Evolutionary conservation across 805 yeast species (phyloP).

Genomic region (Jamesozyma lodderae): DNA sequence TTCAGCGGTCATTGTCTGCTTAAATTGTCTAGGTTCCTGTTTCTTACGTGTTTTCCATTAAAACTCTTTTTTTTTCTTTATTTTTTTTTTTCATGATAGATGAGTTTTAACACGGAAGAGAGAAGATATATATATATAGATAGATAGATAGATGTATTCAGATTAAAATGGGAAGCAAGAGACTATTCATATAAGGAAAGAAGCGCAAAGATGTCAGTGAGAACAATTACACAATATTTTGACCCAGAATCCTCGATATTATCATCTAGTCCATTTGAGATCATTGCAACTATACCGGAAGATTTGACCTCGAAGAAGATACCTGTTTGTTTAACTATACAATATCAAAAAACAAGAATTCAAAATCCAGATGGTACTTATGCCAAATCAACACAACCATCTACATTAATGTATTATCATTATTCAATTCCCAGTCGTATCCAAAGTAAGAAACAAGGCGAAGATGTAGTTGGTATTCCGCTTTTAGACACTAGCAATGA

Average conservation of each 20-base stretch:
- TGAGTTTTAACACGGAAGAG: no score
- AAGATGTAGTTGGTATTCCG: slow-evolving; percentile 19
- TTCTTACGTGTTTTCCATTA: neutral
- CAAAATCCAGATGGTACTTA: neutral
- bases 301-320: slow-evolving; percentile 11
- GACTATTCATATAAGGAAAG: neutral
- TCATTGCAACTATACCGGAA: slow-evolving; percentile 17
- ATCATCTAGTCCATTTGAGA: slow-evolving; percentile 9
- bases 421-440: slow-evolving; percentile 20
- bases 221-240: slow-evolving; percentile 11
- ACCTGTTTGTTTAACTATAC: slow-evolving; percentile 17
- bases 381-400: slow-evolving; percentile 1
- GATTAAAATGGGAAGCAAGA: neutral
- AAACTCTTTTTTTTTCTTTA: neutral
- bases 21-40: no score
- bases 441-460: neutral
- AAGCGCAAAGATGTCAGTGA: slow-evolving; percentile 9
- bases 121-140: no score
- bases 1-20: slow-evolving; percentile 4
- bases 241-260: slow-evolving; percentile 6
- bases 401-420: slow-evolving; percentile 18
- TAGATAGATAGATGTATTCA: no score
- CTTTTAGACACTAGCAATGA: slow-evolving; percentile 23
- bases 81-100: no score
- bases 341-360: slow-evolving; percentile 6